These are phyloP conservation scores for Xylaria sp. DNA, from an alignment of 2,329 filamentous ascomycete genomes.

Conservation along the genomic window DNA sequence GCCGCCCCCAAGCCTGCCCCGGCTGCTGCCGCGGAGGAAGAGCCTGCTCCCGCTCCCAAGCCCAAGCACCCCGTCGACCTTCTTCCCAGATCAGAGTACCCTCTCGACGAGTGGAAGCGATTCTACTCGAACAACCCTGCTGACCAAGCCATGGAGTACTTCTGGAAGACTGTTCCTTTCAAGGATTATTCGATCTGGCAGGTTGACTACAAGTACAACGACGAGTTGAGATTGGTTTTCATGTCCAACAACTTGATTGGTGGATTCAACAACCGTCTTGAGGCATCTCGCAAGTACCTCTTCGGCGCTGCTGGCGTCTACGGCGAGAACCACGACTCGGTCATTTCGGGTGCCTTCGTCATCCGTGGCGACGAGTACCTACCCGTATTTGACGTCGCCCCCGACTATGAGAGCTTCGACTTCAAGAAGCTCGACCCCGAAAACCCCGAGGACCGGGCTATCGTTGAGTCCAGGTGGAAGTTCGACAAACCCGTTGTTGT, in stretches of 20 bases:
- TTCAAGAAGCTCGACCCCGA: conserved; percentile 96
- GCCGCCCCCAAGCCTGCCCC: conserved; percentile 58
- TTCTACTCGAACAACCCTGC: conserved; percentile 98
- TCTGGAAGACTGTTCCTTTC: conserved; percentile 96
- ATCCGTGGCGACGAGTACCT: conserved; percentile 88
- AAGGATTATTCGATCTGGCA: conserved; percentile 97
- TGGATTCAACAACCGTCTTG: conserved; percentile 97
- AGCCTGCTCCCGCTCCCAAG: conserved; percentile 72
- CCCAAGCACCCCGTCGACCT: conserved; percentile 94
- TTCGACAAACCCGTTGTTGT: conserved; percentile 88
- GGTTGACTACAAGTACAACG: conserved; percentile 98
- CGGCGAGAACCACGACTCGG: conserved; percentile 85
- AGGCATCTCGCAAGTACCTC: conserved; percentile 97
- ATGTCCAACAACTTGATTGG: conserved; percentile 99
- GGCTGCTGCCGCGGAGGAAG: conserved; percentile 50
- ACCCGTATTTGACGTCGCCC: conserved; percentile 94
- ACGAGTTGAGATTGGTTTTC: conserved; percentile 96
- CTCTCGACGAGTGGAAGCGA: conserved; percentile 98
- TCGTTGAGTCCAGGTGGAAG: conserved; percentile 86
- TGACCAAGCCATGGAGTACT: conserved; percentile 88
- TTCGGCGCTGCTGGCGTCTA: conserved; percentile 93
- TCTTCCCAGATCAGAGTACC: conserved; percentile 80
- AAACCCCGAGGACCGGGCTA: conserved; percentile 85
- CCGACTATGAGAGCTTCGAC: conserved; percentile 94
- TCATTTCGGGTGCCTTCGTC: conserved; percentile 93